These are phyloP conservation scores for Allium sativum DNA, from an alignment of 106 monocot genomes.

Conservation along the genomic window DNA sequence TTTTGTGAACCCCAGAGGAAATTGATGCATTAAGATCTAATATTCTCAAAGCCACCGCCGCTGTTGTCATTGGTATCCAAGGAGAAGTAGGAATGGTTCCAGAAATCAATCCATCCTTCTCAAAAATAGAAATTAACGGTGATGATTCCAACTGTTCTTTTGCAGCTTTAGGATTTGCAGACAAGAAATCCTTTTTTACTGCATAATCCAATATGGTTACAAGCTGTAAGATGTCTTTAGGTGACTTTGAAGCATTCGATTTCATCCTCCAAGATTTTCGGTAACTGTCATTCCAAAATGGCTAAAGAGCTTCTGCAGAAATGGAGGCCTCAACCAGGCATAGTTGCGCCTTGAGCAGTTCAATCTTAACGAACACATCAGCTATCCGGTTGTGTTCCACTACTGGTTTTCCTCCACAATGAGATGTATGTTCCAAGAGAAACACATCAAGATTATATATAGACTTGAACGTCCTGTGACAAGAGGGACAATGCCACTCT, in stretches of 20 bases:
- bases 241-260: too few relatives aligned
- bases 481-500: slow-evolving; percentile 79
- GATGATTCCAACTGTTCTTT: slow-evolving; percentile 44
- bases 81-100: slow-evolving; percentile 65
- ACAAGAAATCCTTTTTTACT: slow-evolving; percentile 51
- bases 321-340: slow-evolving; percentile 68
- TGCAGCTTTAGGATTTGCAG: slow-evolving; percentile 76
- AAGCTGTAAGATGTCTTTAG: too few relatives aligned
- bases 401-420: slow-evolving; percentile 43
- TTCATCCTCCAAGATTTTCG: too few relatives aligned
- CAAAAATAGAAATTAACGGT: neutral
- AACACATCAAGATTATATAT: slow-evolving; percentile 33
- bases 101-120: slow-evolving; percentile 2
- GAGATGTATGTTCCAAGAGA: slow-evolving; percentile 43
- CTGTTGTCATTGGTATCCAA: slow-evolving; percentile 62
- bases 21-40: slow-evolving; percentile 82
- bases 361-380: slow-evolving; percentile 40
- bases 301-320: slow-evolving; percentile 79
- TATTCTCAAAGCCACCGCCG: slow-evolving; percentile 72
- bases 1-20: slow-evolving; percentile 57
- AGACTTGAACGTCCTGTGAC: slow-evolving; percentile 63
- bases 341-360: slow-evolving; percentile 57
- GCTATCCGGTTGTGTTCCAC: slow-evolving; percentile 35
- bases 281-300: too few relatives aligned
- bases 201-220: slow-evolving; percentile 74